Base-by-base conservation (phyloP, 2,329 filamentous ascomycete species). In the Didymella arachidicola region DNA sequence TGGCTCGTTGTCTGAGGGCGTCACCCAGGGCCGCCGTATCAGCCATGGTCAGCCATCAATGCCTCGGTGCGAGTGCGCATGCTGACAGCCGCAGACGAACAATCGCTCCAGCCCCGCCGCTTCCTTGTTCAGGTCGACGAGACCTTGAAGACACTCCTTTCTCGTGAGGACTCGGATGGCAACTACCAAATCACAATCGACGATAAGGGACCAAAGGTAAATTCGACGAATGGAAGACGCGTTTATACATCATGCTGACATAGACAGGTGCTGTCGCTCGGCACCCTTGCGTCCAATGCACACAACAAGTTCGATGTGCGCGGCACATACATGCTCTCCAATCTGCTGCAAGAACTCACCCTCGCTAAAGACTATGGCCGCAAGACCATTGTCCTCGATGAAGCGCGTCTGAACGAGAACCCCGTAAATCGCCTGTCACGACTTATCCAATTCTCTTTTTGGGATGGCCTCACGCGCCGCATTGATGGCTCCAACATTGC, bases 161-260 rank as follows among this genome's bases (percentile, higher is more conserved):
- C 87, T 36, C 90, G 94, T 66, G 95, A 99, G 77, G 95, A 99
- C 73, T 96, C 93, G 29, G 93, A 99, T 78, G 83, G 86, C 56
- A 97, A 99, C 78, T 91, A 92, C 83, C 93, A 98, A 78, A 99
- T 99, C 76, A 99, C 95, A 29, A 96, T 98, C 69, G 95, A 98
- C 73, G 95, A 99, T 79, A 86, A 87, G 64, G 95, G 95, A 0
- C 94, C 95, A 48, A 99, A 98, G 84, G 91, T 90, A 76, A 63
- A 72, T 43, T 26, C 11, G 44, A 51, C 34, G 59, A 50, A 61
- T 43, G 36, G 18, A 29, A 18, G 54, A 30, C 44, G 42, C 22
- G 22, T 30, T 42, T 16, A 16, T 12, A 4, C 18, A 12, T 22
- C 25, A 7, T 18, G 61, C 72, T 79, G 60, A 80, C 64, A 48